Percentiles rank a stretch among this genome's conserved stretches.
Conservation (phyloP, 2,329 filamentous ascomycete genomes). For the Hypoxylon sp. region DNA sequence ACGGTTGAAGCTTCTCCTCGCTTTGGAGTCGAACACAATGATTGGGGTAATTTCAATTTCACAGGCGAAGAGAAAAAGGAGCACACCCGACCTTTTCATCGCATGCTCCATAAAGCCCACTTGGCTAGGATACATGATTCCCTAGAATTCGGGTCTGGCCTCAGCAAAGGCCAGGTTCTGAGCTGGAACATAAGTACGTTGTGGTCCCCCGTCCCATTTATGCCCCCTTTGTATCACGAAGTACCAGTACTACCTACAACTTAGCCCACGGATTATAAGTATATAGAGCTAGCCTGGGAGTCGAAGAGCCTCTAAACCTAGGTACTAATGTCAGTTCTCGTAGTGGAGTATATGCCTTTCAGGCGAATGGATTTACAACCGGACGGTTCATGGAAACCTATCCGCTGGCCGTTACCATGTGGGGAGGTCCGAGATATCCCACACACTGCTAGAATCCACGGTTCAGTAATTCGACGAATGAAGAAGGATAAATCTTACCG, state of each 20-base stretch:
- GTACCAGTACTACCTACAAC: background rate
- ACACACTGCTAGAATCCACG: constrained; percentile 75
- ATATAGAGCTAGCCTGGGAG: background rate
- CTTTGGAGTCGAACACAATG: constrained; percentile 7
- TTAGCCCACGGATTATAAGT: background rate
- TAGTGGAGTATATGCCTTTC: constrained; percentile 85
- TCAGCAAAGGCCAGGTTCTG: constrained; percentile 67
- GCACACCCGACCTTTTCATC: constrained; percentile 61
- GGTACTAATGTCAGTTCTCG: constrained; percentile 50
- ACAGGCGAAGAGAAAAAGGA: constrained; percentile 30
- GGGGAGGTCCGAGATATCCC: constrained; percentile 85
- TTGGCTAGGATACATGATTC: constrained; percentile 75
- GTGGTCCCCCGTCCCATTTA: constrained; percentile 50
- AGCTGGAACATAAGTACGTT: constrained; percentile 82
- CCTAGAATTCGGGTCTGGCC: constrained; percentile 72
- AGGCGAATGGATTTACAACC: constrained; percentile 80
- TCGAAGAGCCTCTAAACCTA: background rate
- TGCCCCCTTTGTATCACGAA: background rate
- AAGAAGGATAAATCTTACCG: constrained; percentile 72
- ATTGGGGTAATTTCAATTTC: constrained; percentile 40
- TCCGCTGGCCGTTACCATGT: constrained; percentile 81
- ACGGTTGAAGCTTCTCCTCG: constrained; percentile 21
- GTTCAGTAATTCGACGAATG: constrained; percentile 80
- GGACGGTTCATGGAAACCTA: constrained; percentile 83
- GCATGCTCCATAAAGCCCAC: constrained; percentile 69